phyloP scores from a whole-genome alignment of 2,329 filamentous ascomycete species.

The Aspergillus hiratsukae region DNA sequence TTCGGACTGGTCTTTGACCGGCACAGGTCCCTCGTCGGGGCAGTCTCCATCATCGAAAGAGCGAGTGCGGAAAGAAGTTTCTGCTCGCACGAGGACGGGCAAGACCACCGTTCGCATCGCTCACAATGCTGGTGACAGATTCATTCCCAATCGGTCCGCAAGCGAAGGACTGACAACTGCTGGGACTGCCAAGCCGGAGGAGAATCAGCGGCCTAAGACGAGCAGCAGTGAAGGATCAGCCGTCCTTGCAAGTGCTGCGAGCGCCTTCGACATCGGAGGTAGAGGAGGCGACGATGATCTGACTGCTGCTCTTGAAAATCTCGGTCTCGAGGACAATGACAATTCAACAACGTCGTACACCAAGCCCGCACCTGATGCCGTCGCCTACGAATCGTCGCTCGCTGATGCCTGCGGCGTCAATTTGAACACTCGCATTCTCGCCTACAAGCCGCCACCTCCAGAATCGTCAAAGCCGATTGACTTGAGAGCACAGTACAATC shows the following conservation, averaged over 20 bases:
- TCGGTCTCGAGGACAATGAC: conserved; percentile 73
- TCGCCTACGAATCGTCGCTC: conserved; percentile 87
- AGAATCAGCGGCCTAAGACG: conserved; percentile 69
- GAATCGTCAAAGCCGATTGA: conserved; percentile 98
- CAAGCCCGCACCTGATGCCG: conserved; percentile 78
- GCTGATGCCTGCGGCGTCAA: conserved; percentile 89
- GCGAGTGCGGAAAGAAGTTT: conserved; percentile 52
- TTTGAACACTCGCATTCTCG: conserved; percentile 89
- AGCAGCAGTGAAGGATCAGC: conserved; percentile 66
- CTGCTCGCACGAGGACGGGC: conserved; percentile 41
- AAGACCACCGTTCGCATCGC: conserved; percentile 71
- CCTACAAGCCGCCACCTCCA: conserved; percentile 96
- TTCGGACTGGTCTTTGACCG: conserved; percentile 86
- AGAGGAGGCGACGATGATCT: conserved; percentile 66
- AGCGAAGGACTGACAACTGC: conserved; percentile 82
- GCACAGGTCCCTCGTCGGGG: conserved; percentile 60
- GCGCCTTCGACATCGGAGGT: conserved; percentile 59
- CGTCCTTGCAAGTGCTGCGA: conserved; percentile 70
- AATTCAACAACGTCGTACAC: conserved; percentile 59
- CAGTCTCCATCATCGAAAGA: conserved; percentile 59
- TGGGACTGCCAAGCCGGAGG: conserved; percentile 80
- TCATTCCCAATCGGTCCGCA: conserved; percentile 89
- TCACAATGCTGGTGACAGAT: conserved; percentile 77
- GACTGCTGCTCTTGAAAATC: conserved; percentile 70
- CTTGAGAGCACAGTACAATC: conserved; percentile 95